Conservation (phyloP, 78 protist species). For the Isochrysis galbana region DNA sequence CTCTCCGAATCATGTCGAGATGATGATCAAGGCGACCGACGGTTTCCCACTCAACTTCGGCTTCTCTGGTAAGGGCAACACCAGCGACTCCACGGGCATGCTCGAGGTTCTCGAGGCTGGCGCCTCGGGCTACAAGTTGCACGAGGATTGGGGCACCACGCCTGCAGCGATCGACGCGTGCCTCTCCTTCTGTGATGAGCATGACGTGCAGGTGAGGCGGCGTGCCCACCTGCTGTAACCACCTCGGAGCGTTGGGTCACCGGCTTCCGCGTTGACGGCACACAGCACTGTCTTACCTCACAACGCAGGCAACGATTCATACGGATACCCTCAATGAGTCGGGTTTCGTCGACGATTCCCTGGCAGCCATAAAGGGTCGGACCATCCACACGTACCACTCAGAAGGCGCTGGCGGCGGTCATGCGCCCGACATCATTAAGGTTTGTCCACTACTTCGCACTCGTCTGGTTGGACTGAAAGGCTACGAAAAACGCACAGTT, state of each 20-base stretch:
- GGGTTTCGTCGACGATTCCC: conserved; percentile 44
- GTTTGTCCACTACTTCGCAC: too few species aligned
- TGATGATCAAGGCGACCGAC: conserved; percentile 60
- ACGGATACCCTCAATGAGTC: conserved; percentile 64
- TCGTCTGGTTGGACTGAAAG: too few species aligned
- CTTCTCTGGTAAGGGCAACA: conserved; percentile 50
- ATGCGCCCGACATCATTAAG: conserved; percentile 60
- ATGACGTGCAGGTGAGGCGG: conserved; percentile 36
- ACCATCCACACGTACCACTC: conserved; percentile 62
- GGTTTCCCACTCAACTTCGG: conserved; percentile 48
- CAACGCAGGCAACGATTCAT: conserved; percentile 54
- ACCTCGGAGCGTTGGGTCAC: too few species aligned
- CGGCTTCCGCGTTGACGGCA: too few species aligned
- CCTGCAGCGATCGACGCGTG: conserved; percentile 51
- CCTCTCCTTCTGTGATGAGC: conserved; percentile 43
- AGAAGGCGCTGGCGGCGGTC: conserved; percentile 64
- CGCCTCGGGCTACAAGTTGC: conserved; percentile 46
- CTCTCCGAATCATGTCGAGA: conserved; percentile 20
- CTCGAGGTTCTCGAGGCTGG: conserved; percentile 26
- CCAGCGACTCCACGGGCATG: conserved; percentile 29
- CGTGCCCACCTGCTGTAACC: background rate
- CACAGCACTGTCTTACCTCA: too few species aligned
- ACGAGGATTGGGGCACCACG: conserved; percentile 57
- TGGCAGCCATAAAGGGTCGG: conserved; percentile 51
- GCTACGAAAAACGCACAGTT: too few species aligned